Conservation (phyloP, 2,329 filamentous ascomycete genomes). For the Talaromyces sp. region DNA sequence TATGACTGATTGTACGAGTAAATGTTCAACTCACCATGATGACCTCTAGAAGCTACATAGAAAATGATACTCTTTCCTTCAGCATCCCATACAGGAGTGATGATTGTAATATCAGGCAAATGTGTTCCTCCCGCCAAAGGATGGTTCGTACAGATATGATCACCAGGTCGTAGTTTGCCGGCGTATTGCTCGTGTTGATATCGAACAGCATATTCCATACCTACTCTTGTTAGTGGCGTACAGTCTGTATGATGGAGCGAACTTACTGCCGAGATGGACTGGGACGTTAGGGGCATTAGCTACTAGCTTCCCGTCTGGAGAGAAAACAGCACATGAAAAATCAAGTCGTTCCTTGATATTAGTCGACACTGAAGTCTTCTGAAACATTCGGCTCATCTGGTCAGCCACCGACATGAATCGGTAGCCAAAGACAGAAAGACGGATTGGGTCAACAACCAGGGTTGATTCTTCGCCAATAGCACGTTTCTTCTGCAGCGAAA, state of each 20-base stretch:
- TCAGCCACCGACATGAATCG: constrained; percentile 61
- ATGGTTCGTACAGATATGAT: constrained; percentile 81
- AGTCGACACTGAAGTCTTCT: constrained; percentile 56
- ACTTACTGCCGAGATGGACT: constrained; percentile 76
- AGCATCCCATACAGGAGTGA: constrained; percentile 72
- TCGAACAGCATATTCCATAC: constrained; percentile 62
- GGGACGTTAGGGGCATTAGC: constrained; percentile 70
- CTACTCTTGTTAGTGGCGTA: not conserved
- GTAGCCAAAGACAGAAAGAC: constrained; percentile 56
- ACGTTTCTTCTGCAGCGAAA: constrained; percentile 58
- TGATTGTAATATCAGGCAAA: constrained; percentile 77
- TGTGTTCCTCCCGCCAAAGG: constrained; percentile 82
- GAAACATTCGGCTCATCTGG: constrained; percentile 58
- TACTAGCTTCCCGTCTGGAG: constrained; percentile 71
- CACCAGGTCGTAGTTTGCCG: constrained; percentile 72
- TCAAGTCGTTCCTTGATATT: constrained; percentile 86
- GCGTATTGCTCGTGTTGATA: constrained; percentile 73
- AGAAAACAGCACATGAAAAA: constrained; percentile 80
- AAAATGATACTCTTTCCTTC: constrained; percentile 68
- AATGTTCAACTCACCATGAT: constrained; percentile 55
- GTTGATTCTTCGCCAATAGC: constrained; percentile 22
- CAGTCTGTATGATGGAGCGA: constrained; percentile 37
- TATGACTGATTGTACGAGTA: no score
- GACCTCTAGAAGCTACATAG: constrained; percentile 75
- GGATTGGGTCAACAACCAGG: constrained; percentile 49